Evolutionary conservation across 805 yeast species (phyloP).

Genomic region (Ogataea nakhonphanomensis): DNA sequence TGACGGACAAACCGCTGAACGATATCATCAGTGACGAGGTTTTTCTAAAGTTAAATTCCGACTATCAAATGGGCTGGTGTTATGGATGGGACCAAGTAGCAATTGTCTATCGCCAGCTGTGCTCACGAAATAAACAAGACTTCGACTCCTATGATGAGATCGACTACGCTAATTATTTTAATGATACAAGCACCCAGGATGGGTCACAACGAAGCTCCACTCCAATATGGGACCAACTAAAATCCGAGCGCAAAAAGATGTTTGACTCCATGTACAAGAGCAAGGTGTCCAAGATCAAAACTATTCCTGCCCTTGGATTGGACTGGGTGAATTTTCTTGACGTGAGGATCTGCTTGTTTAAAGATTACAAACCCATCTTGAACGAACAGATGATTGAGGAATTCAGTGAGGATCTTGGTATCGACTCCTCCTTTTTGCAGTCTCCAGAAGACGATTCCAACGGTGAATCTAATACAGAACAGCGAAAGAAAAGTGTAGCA

Average conservation of each 20-base stretch:
- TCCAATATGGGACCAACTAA: constrained; percentile 26
- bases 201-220: constrained; percentile 10
- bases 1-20: constrained; percentile 54
- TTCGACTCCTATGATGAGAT: constrained; percentile 22
- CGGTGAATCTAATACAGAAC: constrained; percentile 2
- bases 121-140: constrained; percentile 17
- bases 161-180: constrained; percentile 10
- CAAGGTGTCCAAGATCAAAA: constrained; percentile 29
- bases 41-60: constrained; percentile 41
- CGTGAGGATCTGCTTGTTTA: constrained; percentile 45
- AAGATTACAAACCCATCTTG: constrained; percentile 39
- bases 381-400: constrained; percentile 34
- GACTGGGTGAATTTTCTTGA: constrained; percentile 52
- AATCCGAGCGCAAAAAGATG: constrained; percentile 26
- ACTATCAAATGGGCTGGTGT: constrained; percentile 68
- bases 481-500: constrained; percentile 18
- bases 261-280: constrained; percentile 33
- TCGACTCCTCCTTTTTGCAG: constrained; percentile 22
- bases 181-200: neutral
- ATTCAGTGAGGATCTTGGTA: constrained; percentile 33
- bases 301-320: constrained; percentile 53
- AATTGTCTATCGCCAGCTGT: constrained; percentile 29
- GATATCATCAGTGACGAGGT: constrained; percentile 31
- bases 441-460: constrained; percentile 13
- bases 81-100: constrained; percentile 66